A percentile compares a stretch with the other conserved stretches of the same genome.
Evolutionary conservation across 75 land plant species (phyloP).

Genomic region (Chamaecyparis obtusa): DNA sequence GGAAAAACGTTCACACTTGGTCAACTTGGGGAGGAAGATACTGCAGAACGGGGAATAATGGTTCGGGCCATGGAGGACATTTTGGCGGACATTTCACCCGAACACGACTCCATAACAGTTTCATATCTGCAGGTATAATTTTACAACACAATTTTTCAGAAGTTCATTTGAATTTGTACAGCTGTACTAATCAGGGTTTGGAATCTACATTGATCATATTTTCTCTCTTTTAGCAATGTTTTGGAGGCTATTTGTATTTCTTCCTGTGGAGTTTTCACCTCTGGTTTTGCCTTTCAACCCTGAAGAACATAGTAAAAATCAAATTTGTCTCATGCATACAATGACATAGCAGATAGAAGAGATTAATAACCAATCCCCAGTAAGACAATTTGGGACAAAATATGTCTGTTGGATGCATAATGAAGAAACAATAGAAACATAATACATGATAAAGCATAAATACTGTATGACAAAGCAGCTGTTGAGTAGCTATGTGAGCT

Average conservation of each 20-base stretch:
- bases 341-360: neutral
- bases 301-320: neutral
- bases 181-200: neutral
- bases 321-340: neutral
- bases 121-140: slow-evolving; percentile 84
- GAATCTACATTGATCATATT: neutral
- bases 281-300: slow-evolving; percentile 1
- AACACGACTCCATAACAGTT: slow-evolving; percentile 78
- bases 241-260: neutral
- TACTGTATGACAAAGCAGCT: neutral
- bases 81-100: slow-evolving; percentile 67
- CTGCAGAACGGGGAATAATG: slow-evolving; percentile 94
- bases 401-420: neutral
- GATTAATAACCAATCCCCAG: neutral
- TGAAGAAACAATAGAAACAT: neutral
- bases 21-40: slow-evolving; percentile 85
- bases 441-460: neutral
- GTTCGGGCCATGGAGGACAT: slow-evolving; percentile 99
- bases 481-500: neutral
- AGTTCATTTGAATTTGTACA: neutral
- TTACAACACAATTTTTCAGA: neutral
- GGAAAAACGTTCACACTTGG: slow-evolving; percentile 98
- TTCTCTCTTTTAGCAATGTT: neutral
- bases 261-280: neutral
- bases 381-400: neutral